These are phyloP conservation scores for Amoebophrya sp. DNA, from an alignment of 169 alveolate species.

Conservation along the genomic window DNA sequence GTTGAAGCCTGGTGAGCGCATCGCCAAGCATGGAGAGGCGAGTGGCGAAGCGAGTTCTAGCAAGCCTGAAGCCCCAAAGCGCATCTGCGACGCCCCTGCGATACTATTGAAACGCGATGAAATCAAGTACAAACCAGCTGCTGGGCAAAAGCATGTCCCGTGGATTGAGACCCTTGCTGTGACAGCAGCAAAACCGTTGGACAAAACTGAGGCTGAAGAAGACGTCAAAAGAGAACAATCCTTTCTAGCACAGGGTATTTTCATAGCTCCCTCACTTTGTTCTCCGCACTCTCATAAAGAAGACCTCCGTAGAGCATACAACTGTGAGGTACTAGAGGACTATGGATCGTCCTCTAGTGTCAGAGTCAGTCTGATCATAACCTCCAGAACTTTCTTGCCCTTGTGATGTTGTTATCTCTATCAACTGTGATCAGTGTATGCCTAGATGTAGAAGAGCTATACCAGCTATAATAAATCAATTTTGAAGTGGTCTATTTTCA, in stretches of 20 bases:
- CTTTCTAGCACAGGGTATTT: background rate
- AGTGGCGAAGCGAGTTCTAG: background rate
- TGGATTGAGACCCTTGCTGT: background rate
- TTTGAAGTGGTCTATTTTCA: background rate
- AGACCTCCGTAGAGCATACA: too few relatives aligned
- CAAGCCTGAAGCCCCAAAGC: background rate
- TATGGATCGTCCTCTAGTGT: too few relatives aligned
- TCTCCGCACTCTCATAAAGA: too few relatives aligned
- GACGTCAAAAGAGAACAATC: background rate
- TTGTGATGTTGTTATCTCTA: background rate
- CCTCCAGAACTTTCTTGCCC: background rate
- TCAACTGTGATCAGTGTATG: too few relatives aligned
- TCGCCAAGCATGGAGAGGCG: background rate
- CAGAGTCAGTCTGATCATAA: too few relatives aligned
- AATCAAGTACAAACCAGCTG: background rate
- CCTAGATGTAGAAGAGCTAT: background rate
- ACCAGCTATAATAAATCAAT: too few relatives aligned
- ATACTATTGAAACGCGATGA: background rate
- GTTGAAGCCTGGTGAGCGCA: background rate
- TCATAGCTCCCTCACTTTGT: too few relatives aligned
- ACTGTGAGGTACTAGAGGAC: too few relatives aligned
- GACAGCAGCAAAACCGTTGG: background rate
- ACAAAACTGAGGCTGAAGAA: background rate
- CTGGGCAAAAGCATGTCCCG: background rate
- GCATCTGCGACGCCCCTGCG: background rate